These are phyloP conservation scores for Candida mattraensis DNA, from an alignment of 805 yeast genomes.

Conservation along the genomic window DNA sequence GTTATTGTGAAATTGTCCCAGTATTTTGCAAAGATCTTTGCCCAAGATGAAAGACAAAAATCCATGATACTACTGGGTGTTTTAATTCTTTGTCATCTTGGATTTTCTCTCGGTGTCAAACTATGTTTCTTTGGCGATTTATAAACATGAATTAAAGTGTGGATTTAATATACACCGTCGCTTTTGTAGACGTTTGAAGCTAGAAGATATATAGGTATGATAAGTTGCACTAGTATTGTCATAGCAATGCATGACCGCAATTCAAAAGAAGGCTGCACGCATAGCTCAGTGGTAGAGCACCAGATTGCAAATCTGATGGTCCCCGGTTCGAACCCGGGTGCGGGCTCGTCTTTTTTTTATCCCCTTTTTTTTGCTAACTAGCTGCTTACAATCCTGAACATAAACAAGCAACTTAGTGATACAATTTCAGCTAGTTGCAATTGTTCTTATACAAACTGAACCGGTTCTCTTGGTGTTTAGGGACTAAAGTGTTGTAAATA, in stretches of 20 bases:
- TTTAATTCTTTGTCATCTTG: slow-evolving; percentile 50
- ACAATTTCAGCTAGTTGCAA: too few species aligned
- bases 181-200: too few species aligned
- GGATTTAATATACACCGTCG: too few species aligned
- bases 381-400: too few species aligned
- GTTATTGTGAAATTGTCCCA: slow-evolving; percentile 47
- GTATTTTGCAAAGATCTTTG: slow-evolving; percentile 36
- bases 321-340: slow-evolving; percentile 96
- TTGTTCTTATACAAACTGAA: too few species aligned
- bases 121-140: slow-evolving; percentile 53
- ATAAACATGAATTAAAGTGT: too few species aligned
- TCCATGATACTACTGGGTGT: slow-evolving; percentile 38
- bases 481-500: slow-evolving; percentile 5
- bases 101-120: slow-evolving; percentile 64
- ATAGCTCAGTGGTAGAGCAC: slow-evolving; percentile 99
- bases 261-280: too few species aligned
- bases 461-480: too few species aligned
- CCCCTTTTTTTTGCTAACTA: not conserved
- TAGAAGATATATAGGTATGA: too few species aligned
- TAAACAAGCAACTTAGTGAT: too few species aligned
- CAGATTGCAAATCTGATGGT: slow-evolving; percentile 99
- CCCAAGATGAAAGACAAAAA: slow-evolving; percentile 38
- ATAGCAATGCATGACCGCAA: too few species aligned
- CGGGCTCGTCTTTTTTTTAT: slow-evolving; percentile 50
- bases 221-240: too few species aligned